Evolutionary conservation across 176 grass and related monocot genomes (phyloP).

Genomic region (Panicum miliaceum): DNA sequence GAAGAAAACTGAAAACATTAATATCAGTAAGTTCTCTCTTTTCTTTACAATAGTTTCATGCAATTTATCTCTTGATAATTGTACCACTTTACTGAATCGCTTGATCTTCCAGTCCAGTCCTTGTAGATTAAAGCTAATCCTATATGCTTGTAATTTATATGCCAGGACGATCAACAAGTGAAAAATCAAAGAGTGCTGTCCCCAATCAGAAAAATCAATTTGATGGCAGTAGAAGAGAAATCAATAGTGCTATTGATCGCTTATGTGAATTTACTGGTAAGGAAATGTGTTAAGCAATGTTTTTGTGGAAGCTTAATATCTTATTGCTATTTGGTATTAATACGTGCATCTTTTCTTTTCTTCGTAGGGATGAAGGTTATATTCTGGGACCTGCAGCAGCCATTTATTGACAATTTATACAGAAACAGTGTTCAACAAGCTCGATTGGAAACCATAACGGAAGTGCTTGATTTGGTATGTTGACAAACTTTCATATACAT

Average conservation of each 20-base stretch:
- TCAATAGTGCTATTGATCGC: conserved; percentile 87
- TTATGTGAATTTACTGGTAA: conserved; percentile 94
- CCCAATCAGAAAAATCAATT: conserved; percentile 81
- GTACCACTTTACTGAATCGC: conserved; percentile 25
- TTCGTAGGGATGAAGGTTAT: conserved; percentile 85
- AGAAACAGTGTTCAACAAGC: conserved; percentile 72
- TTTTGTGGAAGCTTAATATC: conserved; percentile 34
- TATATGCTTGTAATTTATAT: conserved; percentile 41
- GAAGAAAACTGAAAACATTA: conserved; percentile 74
- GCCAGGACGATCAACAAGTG: conserved; percentile 69
- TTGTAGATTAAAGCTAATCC: conserved; percentile 22
- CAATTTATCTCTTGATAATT: conserved; percentile 39
- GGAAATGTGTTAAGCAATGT: conserved; percentile 22
- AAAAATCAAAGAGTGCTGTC: conserved; percentile 60
- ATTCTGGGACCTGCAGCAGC: conserved; percentile 94
- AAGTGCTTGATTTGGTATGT: conserved; percentile 82
- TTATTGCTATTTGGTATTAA: conserved; percentile 19
- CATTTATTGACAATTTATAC: conserved; percentile 93
- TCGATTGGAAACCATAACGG: conserved; percentile 71
- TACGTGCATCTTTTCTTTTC: conserved; percentile 41
- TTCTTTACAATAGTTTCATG: conserved; percentile 23
- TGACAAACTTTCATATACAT: conserved; percentile 22
- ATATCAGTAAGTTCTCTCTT: conserved; percentile 66
- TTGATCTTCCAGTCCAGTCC: conserved; percentile 22
- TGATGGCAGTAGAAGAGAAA: conserved; percentile 95